Evolutionary conservation across 257 asterid genomes (phyloP).

Genomic region (Apocynum venetum): DNA sequence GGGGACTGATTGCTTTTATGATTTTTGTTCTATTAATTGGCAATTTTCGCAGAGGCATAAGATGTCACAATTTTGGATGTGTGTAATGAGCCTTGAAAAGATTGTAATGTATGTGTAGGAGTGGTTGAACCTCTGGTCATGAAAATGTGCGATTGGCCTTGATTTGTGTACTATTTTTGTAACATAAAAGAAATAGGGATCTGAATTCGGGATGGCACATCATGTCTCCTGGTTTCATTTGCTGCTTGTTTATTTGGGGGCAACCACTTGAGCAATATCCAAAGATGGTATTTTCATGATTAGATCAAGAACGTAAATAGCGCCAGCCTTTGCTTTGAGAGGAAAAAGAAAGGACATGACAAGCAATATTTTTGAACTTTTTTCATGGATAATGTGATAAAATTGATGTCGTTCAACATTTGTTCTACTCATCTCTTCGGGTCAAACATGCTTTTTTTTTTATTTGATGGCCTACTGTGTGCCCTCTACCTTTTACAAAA

Average conservation of each 20-base stretch:
- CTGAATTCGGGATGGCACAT: not conserved
- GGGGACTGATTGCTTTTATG: constrained; percentile 9
- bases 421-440: no score
- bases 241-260: not conserved
- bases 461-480: no score
- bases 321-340: no score
- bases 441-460: no score
- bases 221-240: not conserved
- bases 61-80: constrained; percentile 22
- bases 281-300: no score
- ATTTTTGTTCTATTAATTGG: not conserved
- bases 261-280: not conserved
- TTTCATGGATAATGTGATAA: no score
- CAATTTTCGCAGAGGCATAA: constrained; percentile 23
- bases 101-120: constrained; percentile 18
- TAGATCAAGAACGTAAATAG: no score
- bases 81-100: constrained; percentile 11
- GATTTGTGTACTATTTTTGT: constrained; percentile 13
- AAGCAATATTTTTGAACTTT: no score
- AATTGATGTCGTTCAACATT: no score
- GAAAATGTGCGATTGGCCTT: constrained; percentile 6
- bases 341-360: no score
- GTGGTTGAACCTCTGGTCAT: constrained; percentile 1
- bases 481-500: no score
- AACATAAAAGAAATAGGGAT: constrained; percentile 3